Base-by-base conservation (phyloP, 257 asterid genomes). In the Echium plantagineum region DNA sequence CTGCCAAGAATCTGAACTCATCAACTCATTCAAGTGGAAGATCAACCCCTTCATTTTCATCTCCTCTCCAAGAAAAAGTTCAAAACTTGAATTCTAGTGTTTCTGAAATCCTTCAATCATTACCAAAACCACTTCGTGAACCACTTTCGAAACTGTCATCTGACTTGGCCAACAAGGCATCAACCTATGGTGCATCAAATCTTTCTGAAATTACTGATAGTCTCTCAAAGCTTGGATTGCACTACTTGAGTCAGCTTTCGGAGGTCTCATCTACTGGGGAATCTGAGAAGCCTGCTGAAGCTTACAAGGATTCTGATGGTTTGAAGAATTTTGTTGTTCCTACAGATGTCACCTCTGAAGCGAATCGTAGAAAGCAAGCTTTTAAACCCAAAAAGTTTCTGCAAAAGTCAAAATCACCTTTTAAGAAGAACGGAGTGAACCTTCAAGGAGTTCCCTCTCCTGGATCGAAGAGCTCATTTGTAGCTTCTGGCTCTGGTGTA, bases 71-170 rank as follows among this genome's bases (percentile, higher is more conserved):
- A 60, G 63, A 63, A 35, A 65, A 72, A 2, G 60, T 62, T 4
- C 78, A 65, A 16, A 71, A 77, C 73, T 57, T 75, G 69, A 75
- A 31, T 59, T 31, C 64, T 21, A 68, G 67, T 49, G 69, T 78
- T 31, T 64, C 82, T 26, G 84, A 85, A 21, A 57, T 68, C 64
- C 66, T 70, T 42, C 79, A 72, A 58, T 66, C 82, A 22, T 58
- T 83, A 22, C 94, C 89, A 0, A 87, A 71, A 65, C 87, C 87
- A 16, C 57, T 90, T 3, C 75, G 73, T 15, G 87, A 66, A 19
- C 47, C 78, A 0, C 52, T 81, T 32, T 1, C 63, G 57, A 87
- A 83, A 73, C 68, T 81, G 55, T 70, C 80, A 2, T 68, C 76
- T 47, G 86, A 83, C 10, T 48, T 81, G 76, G 67, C 79, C 18